Evolutionary conservation across 352 stramenopile genomes (phyloP), one percentile per base, ranked within the genome.

Genomic region (Globisporangium polare): DNA sequence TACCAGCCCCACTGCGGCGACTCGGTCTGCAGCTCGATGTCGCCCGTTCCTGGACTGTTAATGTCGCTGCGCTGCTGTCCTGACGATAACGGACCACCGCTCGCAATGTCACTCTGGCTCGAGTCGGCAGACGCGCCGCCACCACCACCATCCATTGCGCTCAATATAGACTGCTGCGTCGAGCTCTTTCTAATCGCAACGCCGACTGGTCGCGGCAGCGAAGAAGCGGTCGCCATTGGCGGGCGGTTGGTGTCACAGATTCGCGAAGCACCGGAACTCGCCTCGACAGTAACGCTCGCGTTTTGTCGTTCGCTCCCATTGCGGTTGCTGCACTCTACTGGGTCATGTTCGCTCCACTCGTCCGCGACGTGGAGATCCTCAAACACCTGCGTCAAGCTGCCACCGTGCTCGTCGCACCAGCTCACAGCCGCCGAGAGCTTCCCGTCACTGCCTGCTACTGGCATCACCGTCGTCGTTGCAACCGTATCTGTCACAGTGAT

Each of bases 1-100:
- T 95, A 95, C 84, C 83, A 95, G 2, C 86, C 86, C 84, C 86
- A 95, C 63, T 95, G 86, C 31, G 84, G 86, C 42, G 82, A 92
- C 66, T 90, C 82, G 9, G 75, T 80, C 54, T 89, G 74, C 42
- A 71, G 49, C 9, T 74, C 66, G 37, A 72, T 46, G 0, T 33
- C 63, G 18, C 12, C 27, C 29, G 29, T 33, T 5, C 26, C 49
- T 22, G 47, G 47, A 53, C 41, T 55, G 31, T 13, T 31, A 12
- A 15, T 41, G 15, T 22, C 31, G 22, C 22, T 13, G 24, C 37
- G 17, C 22, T 54, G 49, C 27, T 26, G 15, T 15, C 29, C 47
- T 54, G 39, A 9, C 17, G 49, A 24, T 54, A 45, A 20, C 49
- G 15, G 49, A 54, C 24, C 39, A 15, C 39, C 18, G 20, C 17